phyloP scores from a whole-genome alignment of 192 early-diverging fungal genomes.

The Podila epigama region DNA sequence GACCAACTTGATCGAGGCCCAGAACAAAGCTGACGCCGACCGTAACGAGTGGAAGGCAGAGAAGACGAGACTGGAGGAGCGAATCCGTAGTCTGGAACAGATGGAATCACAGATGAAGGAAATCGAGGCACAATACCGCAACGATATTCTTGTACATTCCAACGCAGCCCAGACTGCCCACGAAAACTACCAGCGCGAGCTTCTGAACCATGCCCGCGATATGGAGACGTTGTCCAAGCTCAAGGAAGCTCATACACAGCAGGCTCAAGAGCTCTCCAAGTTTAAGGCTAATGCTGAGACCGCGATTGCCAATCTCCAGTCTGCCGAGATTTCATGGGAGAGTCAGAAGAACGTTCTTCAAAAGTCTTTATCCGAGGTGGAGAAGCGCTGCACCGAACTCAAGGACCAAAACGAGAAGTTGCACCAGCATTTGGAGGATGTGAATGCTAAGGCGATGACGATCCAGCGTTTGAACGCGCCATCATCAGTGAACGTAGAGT shows the following conservation, averaged over 20 bases:
- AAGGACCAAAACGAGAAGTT: conserved; percentile 75
- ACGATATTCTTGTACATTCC: conserved; percentile 62
- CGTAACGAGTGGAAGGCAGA: conserved; percentile 49
- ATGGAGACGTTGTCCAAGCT: conserved; percentile 55
- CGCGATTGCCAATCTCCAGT: conserved; percentile 56
- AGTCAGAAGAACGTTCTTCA: conserved; percentile 40
- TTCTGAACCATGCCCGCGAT: conserved; percentile 66
- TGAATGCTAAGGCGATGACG: conserved; percentile 52
- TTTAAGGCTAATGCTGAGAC: conserved; percentile 38
- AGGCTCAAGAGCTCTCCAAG: conserved; percentile 41
- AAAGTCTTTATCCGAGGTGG: conserved; percentile 51
- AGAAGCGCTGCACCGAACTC: conserved; percentile 62
- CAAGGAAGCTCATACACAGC: conserved; percentile 12
- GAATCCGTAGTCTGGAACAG: conserved; percentile 34
- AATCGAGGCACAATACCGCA: conserved; percentile 38
- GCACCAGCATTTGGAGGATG: conserved; percentile 75
- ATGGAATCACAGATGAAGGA: conserved; percentile 11
- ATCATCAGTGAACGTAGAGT: not conserved
- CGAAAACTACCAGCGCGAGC: conserved; percentile 74
- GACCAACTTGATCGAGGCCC: conserved; percentile 45
- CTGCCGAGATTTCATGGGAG: conserved; percentile 57
- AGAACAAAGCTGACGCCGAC: conserved; percentile 55
- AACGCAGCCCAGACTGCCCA: conserved; percentile 58
- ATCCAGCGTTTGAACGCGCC: conserved; percentile 43
- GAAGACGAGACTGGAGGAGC: conserved; percentile 34